A percentile compares a stretch with the other conserved stretches of the same genome.
These are phyloP conservation scores for Talaromyces wortmannii DNA, from an alignment of 495 filamentous ascomycete genomes.

Conservation along the genomic window DNA sequence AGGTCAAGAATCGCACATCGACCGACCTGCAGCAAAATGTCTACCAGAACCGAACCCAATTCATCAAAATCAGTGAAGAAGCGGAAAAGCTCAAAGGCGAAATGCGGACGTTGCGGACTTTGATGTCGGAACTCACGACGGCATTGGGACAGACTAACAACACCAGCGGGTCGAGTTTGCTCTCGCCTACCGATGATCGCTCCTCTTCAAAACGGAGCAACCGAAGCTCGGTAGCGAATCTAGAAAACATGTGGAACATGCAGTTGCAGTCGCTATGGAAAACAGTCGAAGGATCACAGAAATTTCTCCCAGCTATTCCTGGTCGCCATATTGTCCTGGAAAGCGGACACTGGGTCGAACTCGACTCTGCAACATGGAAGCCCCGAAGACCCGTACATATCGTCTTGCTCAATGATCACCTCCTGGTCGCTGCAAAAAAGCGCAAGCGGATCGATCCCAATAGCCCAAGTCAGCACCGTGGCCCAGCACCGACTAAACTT, in stretches of 20 bases:
- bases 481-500: conserved; percentile 65
- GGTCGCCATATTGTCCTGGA: conserved; percentile 89
- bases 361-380: conserved; percentile 97
- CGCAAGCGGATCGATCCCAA: conserved; percentile 77
- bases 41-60: conserved; percentile 95
- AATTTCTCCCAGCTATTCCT: conserved; percentile 84
- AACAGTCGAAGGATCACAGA: conserved; percentile 91
- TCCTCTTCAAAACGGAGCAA: conserved; percentile 37
- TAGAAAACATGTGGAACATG: conserved; percentile 91
- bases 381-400: conserved; percentile 77
- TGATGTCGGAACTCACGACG: conserved; percentile 85
- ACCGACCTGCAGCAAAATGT: conserved; percentile 92
- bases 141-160: conserved; percentile 65
- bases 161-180: conserved; percentile 31
- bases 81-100: conserved; percentile 95
- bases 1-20: conserved; percentile 75
- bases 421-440: conserved; percentile 84
- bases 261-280: conserved; percentile 83
- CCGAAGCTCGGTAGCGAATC: conserved; percentile 69
- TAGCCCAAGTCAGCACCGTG: conserved; percentile 36
- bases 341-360: conserved; percentile 85
- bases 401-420: conserved; percentile 89
- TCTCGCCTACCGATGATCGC: conserved; percentile 41
- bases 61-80: conserved; percentile 98
- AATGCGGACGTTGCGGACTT: conserved; percentile 79